Evolutionary conservation across 1,284 basidiomycete species (phyloP).

Genomic region (Apiotrichum veenhuisii): DNA sequence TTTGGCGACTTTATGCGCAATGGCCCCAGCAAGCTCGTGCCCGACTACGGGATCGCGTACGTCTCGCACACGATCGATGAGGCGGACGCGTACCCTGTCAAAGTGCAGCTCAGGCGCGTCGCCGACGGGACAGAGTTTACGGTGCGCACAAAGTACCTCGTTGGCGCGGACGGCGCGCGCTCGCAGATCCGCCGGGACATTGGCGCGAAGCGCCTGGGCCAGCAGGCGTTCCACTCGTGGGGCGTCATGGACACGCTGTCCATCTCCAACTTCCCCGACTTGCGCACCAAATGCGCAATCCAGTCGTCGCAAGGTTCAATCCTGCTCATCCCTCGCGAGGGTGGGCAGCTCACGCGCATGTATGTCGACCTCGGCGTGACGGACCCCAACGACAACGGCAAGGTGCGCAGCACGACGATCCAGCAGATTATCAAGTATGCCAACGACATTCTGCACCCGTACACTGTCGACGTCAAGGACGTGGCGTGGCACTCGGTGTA

Average conservation of each 20-base stretch:
- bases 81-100: constrained; percentile 24
- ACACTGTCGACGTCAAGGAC: constrained; percentile 54
- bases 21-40: constrained; percentile 1
- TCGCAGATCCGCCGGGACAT: constrained; percentile 23
- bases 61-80: constrained; percentile 16
- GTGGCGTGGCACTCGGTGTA: constrained; percentile 42
- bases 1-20: constrained; percentile 11
- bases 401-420: constrained; percentile 45
- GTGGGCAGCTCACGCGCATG: constrained; percentile 25
- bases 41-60: constrained; percentile 13
- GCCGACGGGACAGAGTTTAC: constrained; percentile 9
- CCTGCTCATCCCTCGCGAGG: constrained; percentile 38
- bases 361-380: constrained; percentile 20
- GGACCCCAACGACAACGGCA: constrained; percentile 12
- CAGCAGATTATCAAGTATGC: constrained; percentile 61
- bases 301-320: constrained; percentile 33
- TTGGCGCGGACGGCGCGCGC: constrained; percentile 27
- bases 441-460: constrained; percentile 64
- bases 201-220: constrained; percentile 35
- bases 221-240: constrained; percentile 42
- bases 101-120: constrained; percentile 20
- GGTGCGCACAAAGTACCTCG: constrained; percentile 24
- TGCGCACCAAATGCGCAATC: constrained; percentile 35
- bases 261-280: constrained; percentile 20
- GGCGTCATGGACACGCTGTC: constrained; percentile 36